These are phyloP conservation scores for Corinectria fuckeliana DNA, from an alignment of 2,329 filamentous ascomycete genomes.

Conservation along the genomic window DNA sequence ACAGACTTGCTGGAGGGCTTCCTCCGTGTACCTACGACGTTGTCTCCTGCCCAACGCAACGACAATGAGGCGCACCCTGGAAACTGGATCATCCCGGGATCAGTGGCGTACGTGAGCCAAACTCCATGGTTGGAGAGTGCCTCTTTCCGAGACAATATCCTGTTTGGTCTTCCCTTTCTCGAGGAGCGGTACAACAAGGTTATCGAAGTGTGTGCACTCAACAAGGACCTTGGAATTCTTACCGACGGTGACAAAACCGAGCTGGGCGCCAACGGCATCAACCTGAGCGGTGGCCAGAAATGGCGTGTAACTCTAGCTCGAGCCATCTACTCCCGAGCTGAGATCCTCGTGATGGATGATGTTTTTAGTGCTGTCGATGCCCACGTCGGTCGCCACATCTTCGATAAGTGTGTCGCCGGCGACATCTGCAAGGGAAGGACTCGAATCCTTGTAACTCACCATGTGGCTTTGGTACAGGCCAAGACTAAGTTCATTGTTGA, in stretches of 20 bases:
- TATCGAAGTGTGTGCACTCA: constrained; percentile 73
- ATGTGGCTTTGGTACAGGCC: constrained; percentile 73
- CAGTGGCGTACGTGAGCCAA: constrained; percentile 78
- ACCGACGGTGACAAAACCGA: constrained; percentile 80
- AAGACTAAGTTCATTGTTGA: constrained; percentile 77
- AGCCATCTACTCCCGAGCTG: constrained; percentile 79
- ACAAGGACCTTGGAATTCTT: constrained; percentile 78
- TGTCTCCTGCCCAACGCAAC: constrained; percentile 59
- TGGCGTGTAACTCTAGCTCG: constrained; percentile 83
- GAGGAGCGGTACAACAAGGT: constrained; percentile 74
- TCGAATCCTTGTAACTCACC: constrained; percentile 80
- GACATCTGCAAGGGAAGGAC: constrained; percentile 73
- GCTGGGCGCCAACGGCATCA: constrained; percentile 85
- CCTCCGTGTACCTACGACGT: constrained; percentile 61
- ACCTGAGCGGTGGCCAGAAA: constrained; percentile 82
- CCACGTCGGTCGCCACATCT: constrained; percentile 80
- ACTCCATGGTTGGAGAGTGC: constrained; percentile 89
- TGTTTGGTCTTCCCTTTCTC: constrained; percentile 76
- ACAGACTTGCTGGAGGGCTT: constrained; percentile 70
- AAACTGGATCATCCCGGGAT: constrained; percentile 73
- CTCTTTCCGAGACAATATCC: constrained; percentile 77
- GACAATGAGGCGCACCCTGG: constrained; percentile 66
- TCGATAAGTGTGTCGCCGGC: constrained; percentile 76
- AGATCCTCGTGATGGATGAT: constrained; percentile 80
- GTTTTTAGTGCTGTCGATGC: constrained; percentile 85